Conservation (phyloP, 192 early-diverging fungal genomes). For the Geosiphon pyriformis region DNA sequence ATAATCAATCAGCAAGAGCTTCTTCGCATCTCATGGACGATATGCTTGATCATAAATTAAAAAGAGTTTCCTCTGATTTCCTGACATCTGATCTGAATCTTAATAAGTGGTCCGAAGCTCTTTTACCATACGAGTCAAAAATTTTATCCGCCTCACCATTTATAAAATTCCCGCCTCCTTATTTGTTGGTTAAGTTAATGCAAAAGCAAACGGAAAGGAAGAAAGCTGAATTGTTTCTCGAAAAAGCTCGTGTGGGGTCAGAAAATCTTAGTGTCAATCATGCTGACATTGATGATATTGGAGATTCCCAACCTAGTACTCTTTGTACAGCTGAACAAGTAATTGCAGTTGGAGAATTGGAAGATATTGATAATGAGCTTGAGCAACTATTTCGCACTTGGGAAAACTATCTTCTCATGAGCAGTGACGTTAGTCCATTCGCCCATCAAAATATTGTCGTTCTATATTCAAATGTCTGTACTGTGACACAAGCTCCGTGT, state of each 20-base stretch:
- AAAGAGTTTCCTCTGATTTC: constrained; percentile 27
- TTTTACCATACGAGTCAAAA: constrained; percentile 59
- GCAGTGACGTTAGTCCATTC: constrained; percentile 61
- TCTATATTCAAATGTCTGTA: constrained; percentile 64
- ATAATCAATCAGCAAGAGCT: constrained; percentile 69
- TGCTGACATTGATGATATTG: not conserved
- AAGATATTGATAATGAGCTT: constrained; percentile 41
- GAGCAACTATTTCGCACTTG: constrained; percentile 41
- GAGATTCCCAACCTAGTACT: constrained; percentile 6
- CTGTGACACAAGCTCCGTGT: constrained; percentile 57
- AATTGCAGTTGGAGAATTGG: constrained; percentile 37
- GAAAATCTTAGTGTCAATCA: not conserved
- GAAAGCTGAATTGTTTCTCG: not conserved
- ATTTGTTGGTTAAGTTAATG: constrained; percentile 62
- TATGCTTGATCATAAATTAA: not conserved
- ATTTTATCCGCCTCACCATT: constrained; percentile 86
- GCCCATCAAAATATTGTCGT: constrained; percentile 71
- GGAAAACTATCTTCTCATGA: constrained; percentile 52
- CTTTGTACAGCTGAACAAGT: constrained; percentile 26
- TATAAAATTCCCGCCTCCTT: constrained; percentile 82
- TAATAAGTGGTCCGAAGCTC: constrained; percentile 22
- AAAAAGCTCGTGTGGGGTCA: not conserved
- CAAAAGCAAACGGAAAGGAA: constrained; percentile 48
- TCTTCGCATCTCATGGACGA: constrained; percentile 22
- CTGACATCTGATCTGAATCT: constrained; percentile 32